These are phyloP conservation scores for Microdochium bolleyi DNA, from an alignment of 2,329 filamentous ascomycete genomes.

Conservation along the genomic window DNA sequence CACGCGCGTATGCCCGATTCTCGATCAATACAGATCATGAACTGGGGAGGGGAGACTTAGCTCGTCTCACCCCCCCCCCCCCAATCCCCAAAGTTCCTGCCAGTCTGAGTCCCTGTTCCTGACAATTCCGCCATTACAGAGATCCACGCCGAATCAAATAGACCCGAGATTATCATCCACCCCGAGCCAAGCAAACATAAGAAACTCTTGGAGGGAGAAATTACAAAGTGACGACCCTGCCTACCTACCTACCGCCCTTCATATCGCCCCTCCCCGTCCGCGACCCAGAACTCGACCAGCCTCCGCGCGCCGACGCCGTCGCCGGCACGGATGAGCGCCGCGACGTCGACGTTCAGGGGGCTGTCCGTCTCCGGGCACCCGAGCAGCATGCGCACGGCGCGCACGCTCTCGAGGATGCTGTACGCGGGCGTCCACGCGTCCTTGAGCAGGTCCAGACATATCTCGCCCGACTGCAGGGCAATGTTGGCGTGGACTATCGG, in stretches of 20 bases:
- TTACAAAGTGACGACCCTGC: no score
- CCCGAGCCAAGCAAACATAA: no score
- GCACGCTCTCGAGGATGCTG: conserved; percentile 67
- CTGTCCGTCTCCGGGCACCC: conserved; percentile 62
- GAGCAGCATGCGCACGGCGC: conserved; percentile 64
- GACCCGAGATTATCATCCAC: no score
- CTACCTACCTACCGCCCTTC: conserved; percentile 29
- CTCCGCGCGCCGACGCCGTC: conserved; percentile 61
- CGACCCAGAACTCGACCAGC: conserved; percentile 65
- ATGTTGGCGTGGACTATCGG: conserved; percentile 80
- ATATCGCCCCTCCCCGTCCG: conserved; percentile 38
- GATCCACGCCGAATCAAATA: no score
- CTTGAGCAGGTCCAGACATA: conserved; percentile 82
- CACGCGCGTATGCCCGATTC: no score
- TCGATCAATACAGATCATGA: no score
- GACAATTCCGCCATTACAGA: no score
- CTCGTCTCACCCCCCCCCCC: no score
- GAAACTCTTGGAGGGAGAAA: no score
- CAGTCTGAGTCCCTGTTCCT: no score
- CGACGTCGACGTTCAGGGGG: conserved; percentile 73
- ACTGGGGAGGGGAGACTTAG: no score
- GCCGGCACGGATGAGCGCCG: conserved; percentile 59
- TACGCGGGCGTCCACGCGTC: conserved; percentile 81
- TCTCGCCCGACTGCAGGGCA: conserved; percentile 66
- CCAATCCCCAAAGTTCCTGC: no score